Evolutionary conservation across 495 filamentous ascomycete species (phyloP), one percentile per base, ranked within the genome.

Genomic region (Hypomontagnella monticulosa): DNA sequence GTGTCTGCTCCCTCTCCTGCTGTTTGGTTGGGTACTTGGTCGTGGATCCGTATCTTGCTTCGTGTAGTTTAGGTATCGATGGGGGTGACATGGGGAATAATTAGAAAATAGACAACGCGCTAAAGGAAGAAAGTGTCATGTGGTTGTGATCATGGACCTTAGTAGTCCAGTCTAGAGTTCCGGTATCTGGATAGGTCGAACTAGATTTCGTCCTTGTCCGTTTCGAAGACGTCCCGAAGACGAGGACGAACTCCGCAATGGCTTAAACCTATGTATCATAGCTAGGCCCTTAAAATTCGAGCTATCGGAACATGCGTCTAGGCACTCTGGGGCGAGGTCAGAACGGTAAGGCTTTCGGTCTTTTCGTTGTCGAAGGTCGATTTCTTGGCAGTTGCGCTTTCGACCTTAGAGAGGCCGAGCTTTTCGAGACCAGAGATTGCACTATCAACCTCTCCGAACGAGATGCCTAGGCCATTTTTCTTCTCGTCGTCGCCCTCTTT

Each of bases 361-460:
- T 79, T 74, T 37, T 78, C 77, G 18, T 40, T 47, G 44, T 71
- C 75, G 7, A 78, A 71, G 12, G 46, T 61, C 20, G 78, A 75
- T 16, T 73, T 71, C 51, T 70, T 62, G 7, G 71, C 50, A 30
- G 70, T 51, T 4, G 73, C 74, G 38, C 77, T 78, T 36, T 75
- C 72, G 7, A 76, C 73, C 30, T 76, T 72, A 16, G 78, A 74
- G 16, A 77, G 63, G 14, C 79, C 79, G 32, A 78, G 58, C 71
- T 82, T 82, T 54, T 80, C 79, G 50, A 80, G 56, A 14, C 81
- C 82, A 20, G 79, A 77, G 14, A 80, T 71, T 40, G 75, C 80
- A 70, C 80, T 82, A 67, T 84, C 81, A n/a, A 75, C 75, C 70
- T 83, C 82, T 54, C 78, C 76, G 52, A 80, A 76, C 50, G 73